Percentiles rank a stretch among this genome's conserved stretches.
These are phyloP conservation scores for Quercus glauca DNA, from an alignment of 306 rosid genomes.

Conservation along the genomic window DNA sequence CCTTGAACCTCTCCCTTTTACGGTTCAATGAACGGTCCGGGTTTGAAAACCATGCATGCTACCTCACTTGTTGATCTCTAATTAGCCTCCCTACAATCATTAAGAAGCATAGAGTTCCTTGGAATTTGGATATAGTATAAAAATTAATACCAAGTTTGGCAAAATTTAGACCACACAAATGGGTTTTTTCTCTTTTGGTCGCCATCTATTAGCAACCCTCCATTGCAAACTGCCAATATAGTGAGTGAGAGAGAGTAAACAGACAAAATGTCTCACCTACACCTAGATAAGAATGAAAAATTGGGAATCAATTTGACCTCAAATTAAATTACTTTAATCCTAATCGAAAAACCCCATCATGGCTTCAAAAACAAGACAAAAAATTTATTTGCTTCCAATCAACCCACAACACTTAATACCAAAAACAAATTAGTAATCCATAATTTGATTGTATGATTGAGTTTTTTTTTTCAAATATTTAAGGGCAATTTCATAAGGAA, in stretches of 20 bases:
- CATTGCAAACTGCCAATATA: too few relatives aligned
- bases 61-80: not conserved
- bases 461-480: too few relatives aligned
- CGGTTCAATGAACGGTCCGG: too few relatives aligned
- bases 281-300: conserved; percentile 25
- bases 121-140: not conserved
- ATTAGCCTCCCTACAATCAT: not conserved
- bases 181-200: too few relatives aligned
- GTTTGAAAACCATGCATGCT: too few relatives aligned
- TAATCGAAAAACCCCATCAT: conserved; percentile 32
- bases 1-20: too few relatives aligned
- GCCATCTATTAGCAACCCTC: too few relatives aligned
- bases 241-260: too few relatives aligned
- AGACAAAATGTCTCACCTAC: conserved; percentile 39
- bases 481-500: conserved; percentile 19
- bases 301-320: conserved; percentile 38
- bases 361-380: conserved; percentile 27
- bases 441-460: not conserved
- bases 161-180: too few relatives aligned
- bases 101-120: conserved; percentile 20
- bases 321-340: conserved; percentile 38
- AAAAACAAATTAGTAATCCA: conserved; percentile 33
- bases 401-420: conserved; percentile 25
- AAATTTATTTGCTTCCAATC: conserved; percentile 12
- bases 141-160: too few relatives aligned